Evolutionary conservation across 495 filamentous ascomycete genomes (phyloP).

Genomic region (Penicillium herquei): DNA sequence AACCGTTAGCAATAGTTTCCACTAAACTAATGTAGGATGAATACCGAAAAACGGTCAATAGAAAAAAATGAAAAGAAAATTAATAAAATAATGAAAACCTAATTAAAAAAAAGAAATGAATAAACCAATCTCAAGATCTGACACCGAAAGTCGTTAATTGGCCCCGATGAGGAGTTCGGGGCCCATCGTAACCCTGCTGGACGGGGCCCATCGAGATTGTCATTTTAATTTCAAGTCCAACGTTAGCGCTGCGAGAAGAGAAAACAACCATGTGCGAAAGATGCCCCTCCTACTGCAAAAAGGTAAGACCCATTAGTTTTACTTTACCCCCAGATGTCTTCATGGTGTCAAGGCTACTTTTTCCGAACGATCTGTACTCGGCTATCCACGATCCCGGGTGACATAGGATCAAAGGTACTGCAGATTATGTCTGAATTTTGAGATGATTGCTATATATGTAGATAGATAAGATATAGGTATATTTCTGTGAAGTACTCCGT

Average conservation of each 20-base stretch:
- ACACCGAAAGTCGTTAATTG: slow-evolving; percentile 6
- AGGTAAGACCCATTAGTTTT: too few relatives aligned
- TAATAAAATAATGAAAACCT: background rate
- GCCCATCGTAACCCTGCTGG: slow-evolving; percentile 12
- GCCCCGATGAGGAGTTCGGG: slow-evolving; percentile 28
- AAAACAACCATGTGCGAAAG: background rate
- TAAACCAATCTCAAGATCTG: slow-evolving; percentile 20
- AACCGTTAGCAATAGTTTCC: slow-evolving; percentile 18
- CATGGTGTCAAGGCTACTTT: too few relatives aligned
- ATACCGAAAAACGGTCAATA: background rate
- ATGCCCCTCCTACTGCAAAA: too few relatives aligned
- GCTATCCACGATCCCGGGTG: background rate
- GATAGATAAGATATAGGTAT: too few relatives aligned
- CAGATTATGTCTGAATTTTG: background rate
- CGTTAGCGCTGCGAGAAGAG: background rate
- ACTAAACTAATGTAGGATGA: slow-evolving; percentile 6
- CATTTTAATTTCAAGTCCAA: background rate
- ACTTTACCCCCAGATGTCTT: too few relatives aligned
- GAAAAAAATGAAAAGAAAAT: background rate
- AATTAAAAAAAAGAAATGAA: slow-evolving; percentile 1
- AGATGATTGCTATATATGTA: background rate
- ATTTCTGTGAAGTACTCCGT: too few relatives aligned
- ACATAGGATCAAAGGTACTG: background rate
- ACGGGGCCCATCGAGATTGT: slow-evolving; percentile 8
- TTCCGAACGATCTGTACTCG: too few relatives aligned